Base-by-base conservation (phyloP, 371 early-diverging fungal species). In the Dinochytrium kinnereticum region DNA sequence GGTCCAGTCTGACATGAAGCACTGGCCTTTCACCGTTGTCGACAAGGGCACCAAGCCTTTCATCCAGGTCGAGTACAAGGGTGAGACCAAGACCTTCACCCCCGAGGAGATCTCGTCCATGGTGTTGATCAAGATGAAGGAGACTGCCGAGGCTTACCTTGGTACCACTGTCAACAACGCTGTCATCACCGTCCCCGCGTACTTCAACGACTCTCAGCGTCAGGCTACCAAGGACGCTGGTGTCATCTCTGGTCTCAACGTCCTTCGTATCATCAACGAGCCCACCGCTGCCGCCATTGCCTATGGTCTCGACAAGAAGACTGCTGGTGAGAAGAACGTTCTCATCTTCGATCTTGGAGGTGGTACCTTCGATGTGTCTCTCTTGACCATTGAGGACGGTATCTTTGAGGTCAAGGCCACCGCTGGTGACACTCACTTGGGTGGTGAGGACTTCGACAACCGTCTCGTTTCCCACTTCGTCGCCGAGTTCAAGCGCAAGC, bases 171-270 rank as follows among this genome's bases (percentile, higher is more conserved):
- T 98, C 83, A 91, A 78, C 78, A 89, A 95, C 86, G 96, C 96
- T 76, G 99, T 99, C 76, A 92, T 98, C 81, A 98, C 98, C 68
- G 95, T 99, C 72, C 98, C 99, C 51, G 98, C 98, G 74, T 97
- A 97, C 90, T 98, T 98, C 88, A 95, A 94, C 85, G 98, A 99
- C 88, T 90, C 92, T 40, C 98, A 99, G 89, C 95, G 99, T 86
- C 97, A 98, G 88, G 98, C 97, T 78, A 98, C 98, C 86, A 98
- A 97, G 91, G 96, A 96, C 84, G 96, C 99, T 73, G 99, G 97
- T 85, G 85, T 86, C 78, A 95, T 99, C 80, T 87, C 98, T 28
- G 99, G 98, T 57, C 85, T 99, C 75, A 94, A 96, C 88, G 95
- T 98, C 40, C 90, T 96, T 81, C 94, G 99, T 84, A 96, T 98